A percentile compares a stretch with the other conserved stretches of the same genome.
phyloP scores from a whole-genome alignment of 164 flowering plant genomes.

The Umbilicus rupestris region DNA sequence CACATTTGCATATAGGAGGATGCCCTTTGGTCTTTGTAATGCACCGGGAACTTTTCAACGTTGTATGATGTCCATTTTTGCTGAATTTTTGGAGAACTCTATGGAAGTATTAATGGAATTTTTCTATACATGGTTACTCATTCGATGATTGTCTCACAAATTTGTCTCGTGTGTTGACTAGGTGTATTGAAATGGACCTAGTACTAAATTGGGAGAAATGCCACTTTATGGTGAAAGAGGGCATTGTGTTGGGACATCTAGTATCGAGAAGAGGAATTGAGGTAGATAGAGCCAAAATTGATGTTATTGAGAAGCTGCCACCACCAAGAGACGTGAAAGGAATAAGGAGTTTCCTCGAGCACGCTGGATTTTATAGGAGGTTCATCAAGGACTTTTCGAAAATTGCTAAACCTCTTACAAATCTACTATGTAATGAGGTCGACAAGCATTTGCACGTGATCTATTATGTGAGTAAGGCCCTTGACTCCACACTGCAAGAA shows the following conservation, averaged over 20 bases:
- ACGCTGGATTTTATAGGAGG: constrained; percentile 9
- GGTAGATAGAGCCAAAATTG: not conserved
- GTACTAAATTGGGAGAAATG: constrained; percentile 1
- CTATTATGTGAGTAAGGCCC: no score
- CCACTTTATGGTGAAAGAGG: not conserved
- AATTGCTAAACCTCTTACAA: not conserved
- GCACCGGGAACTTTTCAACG: no score
- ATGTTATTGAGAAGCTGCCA: not conserved
- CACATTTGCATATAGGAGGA: no score
- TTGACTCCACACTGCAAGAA: no score
- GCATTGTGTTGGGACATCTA: not conserved
- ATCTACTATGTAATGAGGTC: not conserved
- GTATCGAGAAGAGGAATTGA: not conserved
- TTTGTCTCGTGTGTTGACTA: not conserved
- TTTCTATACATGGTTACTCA: not conserved
- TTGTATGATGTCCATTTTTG: no score
- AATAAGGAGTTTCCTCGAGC: not conserved
- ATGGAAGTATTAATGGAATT: no score
- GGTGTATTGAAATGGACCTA: not conserved
- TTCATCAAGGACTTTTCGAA: constrained; percentile 8
- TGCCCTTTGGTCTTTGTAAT: no score
- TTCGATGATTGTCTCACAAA: not conserved
- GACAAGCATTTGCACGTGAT: no score
- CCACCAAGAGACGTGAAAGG: not conserved
- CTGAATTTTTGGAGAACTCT: no score